Evolutionary conservation across 208 protist genomes (phyloP).

Genomic region (Tetramitus jugosus): DNA sequence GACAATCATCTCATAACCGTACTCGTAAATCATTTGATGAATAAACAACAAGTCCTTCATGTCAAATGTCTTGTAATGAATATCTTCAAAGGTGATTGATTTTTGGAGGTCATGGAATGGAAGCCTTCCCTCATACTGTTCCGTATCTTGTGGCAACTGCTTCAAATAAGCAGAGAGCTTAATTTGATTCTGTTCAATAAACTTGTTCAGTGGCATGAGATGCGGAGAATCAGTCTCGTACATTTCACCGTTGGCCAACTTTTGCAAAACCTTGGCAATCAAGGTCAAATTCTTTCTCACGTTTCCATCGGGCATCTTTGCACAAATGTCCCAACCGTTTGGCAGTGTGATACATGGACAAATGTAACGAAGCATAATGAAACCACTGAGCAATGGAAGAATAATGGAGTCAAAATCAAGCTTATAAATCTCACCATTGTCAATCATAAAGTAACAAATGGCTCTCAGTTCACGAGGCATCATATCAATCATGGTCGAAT

Average conservation of each 20-base stretch:
- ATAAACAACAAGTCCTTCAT: conserved; percentile 18
- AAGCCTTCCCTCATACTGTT: conserved; percentile 9
- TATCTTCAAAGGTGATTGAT: conserved; percentile 19
- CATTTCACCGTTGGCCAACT: conserved; percentile 16
- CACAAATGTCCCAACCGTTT: background rate
- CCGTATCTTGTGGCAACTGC: background rate
- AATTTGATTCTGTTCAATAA: conserved; percentile 18
- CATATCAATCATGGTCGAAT: background rate
- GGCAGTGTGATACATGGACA: conserved; percentile 10
- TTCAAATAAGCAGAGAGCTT: background rate
- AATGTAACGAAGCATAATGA: conserved; percentile 19
- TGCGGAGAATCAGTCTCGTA: background rate
- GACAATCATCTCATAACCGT: conserved; percentile 19
- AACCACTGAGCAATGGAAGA: conserved; percentile 16
- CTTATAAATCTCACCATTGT: conserved; percentile 14
- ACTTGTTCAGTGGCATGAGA: conserved; percentile 22
- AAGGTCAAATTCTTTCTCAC: background rate
- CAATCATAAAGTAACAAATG: conserved; percentile 15
- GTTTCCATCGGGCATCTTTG: background rate
- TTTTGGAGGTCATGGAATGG: conserved; percentile 21
- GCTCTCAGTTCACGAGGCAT: conserved; percentile 24
- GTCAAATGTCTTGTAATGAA: conserved; percentile 21
- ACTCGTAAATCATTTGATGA: conserved; percentile 18
- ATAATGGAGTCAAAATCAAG: conserved; percentile 11
- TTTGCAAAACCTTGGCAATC: conserved; percentile 21